Evolutionary conservation across 2,329 filamentous ascomycete genomes (phyloP), one percentile per base, ranked within the genome.

Genomic region (Didymella pomorum): DNA sequence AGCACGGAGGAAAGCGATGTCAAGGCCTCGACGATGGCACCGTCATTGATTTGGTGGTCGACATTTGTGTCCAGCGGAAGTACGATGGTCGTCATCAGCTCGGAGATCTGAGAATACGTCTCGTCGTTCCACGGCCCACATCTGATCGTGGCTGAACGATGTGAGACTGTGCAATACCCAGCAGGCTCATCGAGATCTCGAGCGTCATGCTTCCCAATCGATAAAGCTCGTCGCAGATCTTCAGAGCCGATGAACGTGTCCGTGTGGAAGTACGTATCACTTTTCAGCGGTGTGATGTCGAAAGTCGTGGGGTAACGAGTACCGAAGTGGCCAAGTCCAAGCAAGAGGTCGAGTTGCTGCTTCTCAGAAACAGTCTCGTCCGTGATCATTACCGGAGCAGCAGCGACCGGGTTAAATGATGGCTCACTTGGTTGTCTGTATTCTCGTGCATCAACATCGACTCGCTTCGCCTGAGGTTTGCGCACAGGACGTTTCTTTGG

Each of bases 201-300:
- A 43, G 58, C 9, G 21, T 47, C 52, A 1, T 45, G 25, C 16
- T 46, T 52, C 7, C 51, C 46, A 11, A 53, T 42, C 8, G 46
- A 60, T 5, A 87, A 63, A 33, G 80, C 80, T 33, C 76, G 78
- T 16, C 73, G 68, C 45, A 88, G 80, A 25, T 83, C 81, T 3
- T 83, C 84, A 63, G 84, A 84, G 26, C 86, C 86, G 56, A 88
- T 77, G 58, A 88, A 84, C 4, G 84, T 86, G 44, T 76, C 79
- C 42, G 80, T 72, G 60, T 85, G 82, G 61, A 87, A 87, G 65
- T 81, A 86, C 0, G 82, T 85, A 1, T 82, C 84, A 7, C 77
- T 60, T 9, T 74, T 75, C 8, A 88, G 70, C 23, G 83, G 81
- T 5, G 69, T 69, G 9, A 86, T 72, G 50, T 83, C 82, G 57